Base-by-base conservation (phyloP, 495 filamentous ascomycete genomes). In the Penicillium robsamsonii region DNA sequence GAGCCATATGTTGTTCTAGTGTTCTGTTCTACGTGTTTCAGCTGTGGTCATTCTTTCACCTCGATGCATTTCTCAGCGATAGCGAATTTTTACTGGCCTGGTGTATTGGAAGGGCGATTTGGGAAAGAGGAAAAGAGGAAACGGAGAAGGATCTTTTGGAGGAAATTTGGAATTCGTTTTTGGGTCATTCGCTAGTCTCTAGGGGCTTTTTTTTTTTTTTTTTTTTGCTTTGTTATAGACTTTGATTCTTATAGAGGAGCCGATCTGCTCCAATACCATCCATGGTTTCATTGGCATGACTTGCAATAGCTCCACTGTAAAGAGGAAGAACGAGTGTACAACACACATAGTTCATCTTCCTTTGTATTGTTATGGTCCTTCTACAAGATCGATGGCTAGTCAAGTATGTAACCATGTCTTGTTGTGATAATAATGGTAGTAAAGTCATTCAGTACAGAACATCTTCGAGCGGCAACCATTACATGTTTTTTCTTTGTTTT, bases 41-140 rank as follows among this genome's bases (percentile, higher is more conserved):
- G 40, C 52, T 45, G 55, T 62, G 42, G 55, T 60, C 55, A 64
- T 63, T 62, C 41, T 61, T 64, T 68, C 5, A 42, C 60, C 47
- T 60, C 48, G 42, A 62, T 70, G 73, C 74, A 76, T 76, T 75
- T 75, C 65, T 75, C 68, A 72, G 74, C 72, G 72, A 63, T 58
- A 57, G 60, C 44, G 56, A 51, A 45, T 60, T 46, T 42, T 59
- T 57, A 50, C 56, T 60, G 25, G 45, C 45, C 45, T 65, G 65
- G 65, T 68, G 60, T 68, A 57, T 44, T 63, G 63, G 63, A 58
- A 27, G 59, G 51, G 53, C n/a, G 27, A 57, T 49, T 42, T 48
- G 48, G 63, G 50, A 58, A 68, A 61, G 43, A 57, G 27, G 61
- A 49, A 54, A 57, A 55, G 49, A 59, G 52, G 62, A 29, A 46